Evolutionary conservation across 805 yeast genomes (phyloP).

Genomic region (Candida hungchunana): DNA sequence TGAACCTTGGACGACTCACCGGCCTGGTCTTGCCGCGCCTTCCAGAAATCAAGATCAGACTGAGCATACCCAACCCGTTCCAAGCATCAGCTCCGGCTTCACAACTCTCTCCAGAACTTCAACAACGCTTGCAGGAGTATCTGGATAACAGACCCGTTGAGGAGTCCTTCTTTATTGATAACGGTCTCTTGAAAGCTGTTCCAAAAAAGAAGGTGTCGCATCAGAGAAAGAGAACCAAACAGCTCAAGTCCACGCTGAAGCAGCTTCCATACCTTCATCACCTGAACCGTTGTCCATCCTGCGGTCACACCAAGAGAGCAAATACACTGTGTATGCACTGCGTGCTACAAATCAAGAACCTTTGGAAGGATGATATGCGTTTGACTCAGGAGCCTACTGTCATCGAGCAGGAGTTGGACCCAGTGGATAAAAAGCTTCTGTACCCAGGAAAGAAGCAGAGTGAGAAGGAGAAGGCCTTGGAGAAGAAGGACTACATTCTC

Average conservation of each 20-base stretch:
- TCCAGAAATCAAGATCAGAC: constrained; percentile 24
- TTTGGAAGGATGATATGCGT: constrained; percentile 53
- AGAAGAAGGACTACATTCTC: constrained; percentile 51
- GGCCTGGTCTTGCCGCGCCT: constrained; percentile 22
- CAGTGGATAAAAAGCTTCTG: constrained; percentile 57
- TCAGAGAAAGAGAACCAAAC: constrained; percentile 77
- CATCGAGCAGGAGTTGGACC: constrained; percentile 36
- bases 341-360: constrained; percentile 70
- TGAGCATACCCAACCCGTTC: constrained; percentile 24
- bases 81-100: constrained; percentile 7
- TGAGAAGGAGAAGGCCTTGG: constrained; percentile 39
- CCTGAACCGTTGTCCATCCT: constrained; percentile 88
- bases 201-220: constrained; percentile 94
- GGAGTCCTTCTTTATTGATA: constrained; percentile 44
- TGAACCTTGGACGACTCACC: constrained; percentile 19
- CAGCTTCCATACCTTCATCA: constrained; percentile 72
- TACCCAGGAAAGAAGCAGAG: constrained; percentile 70
- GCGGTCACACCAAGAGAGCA: constrained; percentile 88
- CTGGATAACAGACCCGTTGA: constrained; percentile 23
- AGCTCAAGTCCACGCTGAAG: constrained; percentile 77
- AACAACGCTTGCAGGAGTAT: constrained; percentile 29
- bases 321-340: constrained; percentile 93
- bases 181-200: constrained; percentile 80
- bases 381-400: constrained; percentile 22
- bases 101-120: constrained; percentile 11